Conservation (phyloP, 1,284 basidiomycete species). For the Rhodofomes roseus region DNA sequence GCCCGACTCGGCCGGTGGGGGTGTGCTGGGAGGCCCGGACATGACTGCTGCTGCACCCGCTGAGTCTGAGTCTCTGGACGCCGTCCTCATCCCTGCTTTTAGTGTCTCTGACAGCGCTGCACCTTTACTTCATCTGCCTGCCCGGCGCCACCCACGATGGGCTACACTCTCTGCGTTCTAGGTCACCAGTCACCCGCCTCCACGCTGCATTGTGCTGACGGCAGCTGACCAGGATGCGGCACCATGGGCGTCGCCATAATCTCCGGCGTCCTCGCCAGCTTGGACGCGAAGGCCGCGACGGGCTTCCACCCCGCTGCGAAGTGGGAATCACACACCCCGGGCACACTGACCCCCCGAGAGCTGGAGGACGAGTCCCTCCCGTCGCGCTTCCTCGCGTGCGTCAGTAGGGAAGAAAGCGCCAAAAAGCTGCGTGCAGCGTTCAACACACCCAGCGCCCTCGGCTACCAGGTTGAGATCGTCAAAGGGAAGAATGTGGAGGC, state of each 20-base stretch:
- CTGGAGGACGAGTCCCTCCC: conserved; percentile 67
- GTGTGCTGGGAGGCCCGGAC: conserved; percentile 11
- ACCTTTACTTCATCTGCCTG: conserved; percentile 13
- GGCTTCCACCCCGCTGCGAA: conserved; percentile 35
- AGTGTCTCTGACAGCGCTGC: conserved; percentile 5
- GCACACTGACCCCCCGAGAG: conserved; percentile 73
- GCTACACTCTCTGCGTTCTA: conserved; percentile 60
- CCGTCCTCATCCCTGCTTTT: neutral
- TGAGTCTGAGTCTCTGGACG: neutral
- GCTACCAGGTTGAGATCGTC: conserved; percentile 66
- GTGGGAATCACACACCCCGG: conserved; percentile 84
- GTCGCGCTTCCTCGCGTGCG: conserved; percentile 85
- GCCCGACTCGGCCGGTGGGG: conserved; percentile 8
- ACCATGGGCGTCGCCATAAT: conserved; percentile 98
- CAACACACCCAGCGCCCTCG: conserved; percentile 49
- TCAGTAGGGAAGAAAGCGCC: conserved; percentile 77
- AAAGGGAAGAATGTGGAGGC: conserved; percentile 72
- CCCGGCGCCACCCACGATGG: conserved; percentile 35
- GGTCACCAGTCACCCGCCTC: conserved; percentile 31
- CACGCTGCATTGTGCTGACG: conserved; percentile 7
- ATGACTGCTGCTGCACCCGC: conserved; percentile 3
- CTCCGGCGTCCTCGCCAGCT: conserved; percentile 82
- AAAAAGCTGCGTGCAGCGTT: conserved; percentile 70
- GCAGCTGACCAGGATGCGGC: conserved; percentile 74
- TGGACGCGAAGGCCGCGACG: conserved; percentile 45